Conservation (phyloP, 2,329 filamentous ascomycete genomes). For the Colletotrichum salicis region DNA sequence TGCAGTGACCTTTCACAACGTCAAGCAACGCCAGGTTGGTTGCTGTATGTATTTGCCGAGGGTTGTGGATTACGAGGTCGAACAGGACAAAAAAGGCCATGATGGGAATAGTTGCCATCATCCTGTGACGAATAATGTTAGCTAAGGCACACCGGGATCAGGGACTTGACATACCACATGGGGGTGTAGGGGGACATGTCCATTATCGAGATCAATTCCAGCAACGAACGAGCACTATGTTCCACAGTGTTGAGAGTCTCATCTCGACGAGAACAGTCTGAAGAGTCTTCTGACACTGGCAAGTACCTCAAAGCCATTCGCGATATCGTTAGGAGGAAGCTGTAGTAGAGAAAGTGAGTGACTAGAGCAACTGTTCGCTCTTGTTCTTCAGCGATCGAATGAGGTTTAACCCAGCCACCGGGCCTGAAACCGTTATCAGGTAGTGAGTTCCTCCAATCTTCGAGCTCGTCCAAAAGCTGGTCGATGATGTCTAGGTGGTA, state of each 20-base stretch:
- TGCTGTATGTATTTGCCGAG: constrained; percentile 42
- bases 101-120: constrained; percentile 47
- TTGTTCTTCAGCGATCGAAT: constrained; percentile 15
- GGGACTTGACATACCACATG: constrained; percentile 38
- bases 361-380: constrained; percentile 31
- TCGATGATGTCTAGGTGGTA: constrained; percentile 43
- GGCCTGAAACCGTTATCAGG: constrained; percentile 38
- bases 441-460: constrained; percentile 43
- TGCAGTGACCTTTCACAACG: constrained; percentile 53
- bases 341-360: constrained; percentile 44
- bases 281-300: constrained; percentile 28
- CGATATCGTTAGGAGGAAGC: constrained; percentile 41
- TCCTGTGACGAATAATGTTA: constrained; percentile 32
- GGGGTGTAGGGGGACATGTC: constrained; percentile 44
- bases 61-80: constrained; percentile 51
- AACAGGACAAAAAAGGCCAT: constrained; percentile 53
- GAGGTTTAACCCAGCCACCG: constrained; percentile 27
- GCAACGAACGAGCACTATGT: constrained; percentile 39
- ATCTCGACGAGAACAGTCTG: constrained; percentile 28
- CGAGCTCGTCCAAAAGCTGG: constrained; percentile 41
- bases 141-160: no score
- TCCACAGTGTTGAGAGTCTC: constrained; percentile 37
- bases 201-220: constrained; percentile 43
- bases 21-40: constrained; percentile 52
- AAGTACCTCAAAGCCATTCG: constrained; percentile 40